A percentile compares a stretch with the other conserved stretches of the same genome.
Conservation (phyloP, 805 yeast genomes). For the Candida oleophila region DNA sequence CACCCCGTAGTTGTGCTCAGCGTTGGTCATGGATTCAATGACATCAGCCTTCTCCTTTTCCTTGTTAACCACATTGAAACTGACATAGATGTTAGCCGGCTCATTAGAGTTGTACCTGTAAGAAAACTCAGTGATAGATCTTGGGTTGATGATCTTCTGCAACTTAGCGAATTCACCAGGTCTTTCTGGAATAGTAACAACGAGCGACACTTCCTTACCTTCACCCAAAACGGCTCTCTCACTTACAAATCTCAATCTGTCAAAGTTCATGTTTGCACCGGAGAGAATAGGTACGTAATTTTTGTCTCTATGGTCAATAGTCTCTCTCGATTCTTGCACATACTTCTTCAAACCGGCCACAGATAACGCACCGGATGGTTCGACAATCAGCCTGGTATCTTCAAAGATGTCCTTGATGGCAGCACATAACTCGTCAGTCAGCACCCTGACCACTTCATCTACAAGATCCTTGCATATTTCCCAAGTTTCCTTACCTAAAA, state of each 20-base stretch:
- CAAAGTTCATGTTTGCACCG: slow-evolving; percentile 99
- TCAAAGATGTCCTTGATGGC: slow-evolving; percentile 96
- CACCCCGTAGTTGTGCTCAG: slow-evolving; percentile 64
- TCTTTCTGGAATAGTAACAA: slow-evolving; percentile 85
- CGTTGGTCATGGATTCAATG: slow-evolving; percentile 52
- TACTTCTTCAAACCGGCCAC: slow-evolving; percentile 94
- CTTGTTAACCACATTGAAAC: slow-evolving; percentile 80
- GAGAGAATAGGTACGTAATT: slow-evolving; percentile 83
- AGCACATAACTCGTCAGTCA: slow-evolving; percentile 92
- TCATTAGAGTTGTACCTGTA: slow-evolving; percentile 65
- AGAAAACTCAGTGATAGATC: slow-evolving; percentile 91
- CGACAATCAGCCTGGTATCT: slow-evolving; percentile 90
- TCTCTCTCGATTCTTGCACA: slow-evolving; percentile 58
- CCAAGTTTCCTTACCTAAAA: slow-evolving; percentile 89
- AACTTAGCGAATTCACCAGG: slow-evolving; percentile 87
- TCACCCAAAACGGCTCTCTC: slow-evolving; percentile 99
- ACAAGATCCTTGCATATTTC: slow-evolving; percentile 72
- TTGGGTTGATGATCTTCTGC: slow-evolving; percentile 77
- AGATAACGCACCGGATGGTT: slow-evolving; percentile 95
- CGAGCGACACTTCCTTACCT: slow-evolving; percentile 91
- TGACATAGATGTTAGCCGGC: slow-evolving; percentile 78
- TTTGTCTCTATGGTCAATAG: slow-evolving; percentile 64
- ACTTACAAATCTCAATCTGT: slow-evolving; percentile 89
- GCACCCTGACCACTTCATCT: slow-evolving; percentile 85
- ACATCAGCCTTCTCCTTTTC: slow-evolving; percentile 70